A percentile compares a stretch with the other conserved stretches of the same genome.
These are phyloP conservation scores for Glarea lozoyensis DNA, from an alignment of 495 filamentous ascomycete species.

Conservation along the genomic window DNA sequence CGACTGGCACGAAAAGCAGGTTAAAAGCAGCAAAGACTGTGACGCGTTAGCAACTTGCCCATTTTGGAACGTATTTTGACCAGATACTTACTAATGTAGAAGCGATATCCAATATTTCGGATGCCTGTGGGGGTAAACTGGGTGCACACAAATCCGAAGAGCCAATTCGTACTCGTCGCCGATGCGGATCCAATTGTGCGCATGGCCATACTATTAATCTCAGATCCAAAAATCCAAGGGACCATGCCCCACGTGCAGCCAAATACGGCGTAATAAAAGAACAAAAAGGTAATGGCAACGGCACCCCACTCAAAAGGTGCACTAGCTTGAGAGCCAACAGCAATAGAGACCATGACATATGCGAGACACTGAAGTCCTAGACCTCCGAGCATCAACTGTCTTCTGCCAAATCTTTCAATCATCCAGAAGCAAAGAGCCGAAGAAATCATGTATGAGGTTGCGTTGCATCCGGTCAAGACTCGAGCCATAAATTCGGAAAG, in stretches of 20 bases:
- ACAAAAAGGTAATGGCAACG: slow-evolving; percentile 1
- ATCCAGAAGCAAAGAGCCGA: slow-evolving; percentile 63
- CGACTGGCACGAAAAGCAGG: slow-evolving; percentile 56
- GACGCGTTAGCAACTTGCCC: not conserved
- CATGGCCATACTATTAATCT: slow-evolving; percentile 64
- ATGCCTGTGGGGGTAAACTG: slow-evolving; percentile 72
- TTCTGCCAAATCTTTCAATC: slow-evolving; percentile 58
- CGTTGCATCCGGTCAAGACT: slow-evolving; percentile 59
- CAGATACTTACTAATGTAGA: slow-evolving; percentile 34
- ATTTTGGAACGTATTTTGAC: not conserved
- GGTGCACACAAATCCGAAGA: slow-evolving; percentile 63
- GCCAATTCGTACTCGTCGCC: slow-evolving; percentile 71
- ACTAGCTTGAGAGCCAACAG: not conserved
- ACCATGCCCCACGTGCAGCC: slow-evolving; percentile 22
- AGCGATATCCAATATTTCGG: slow-evolving; percentile 55
- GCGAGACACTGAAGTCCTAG: slow-evolving; percentile 4
- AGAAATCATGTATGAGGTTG: slow-evolving; percentile 65
- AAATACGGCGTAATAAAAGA: slow-evolving; percentile 3
- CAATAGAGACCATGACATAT: slow-evolving; percentile 2
- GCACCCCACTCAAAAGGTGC: slow-evolving; percentile 2
- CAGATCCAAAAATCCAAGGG: slow-evolving; percentile 54
- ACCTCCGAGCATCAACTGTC: slow-evolving; percentile 52
- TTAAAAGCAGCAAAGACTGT: slow-evolving; percentile 67
- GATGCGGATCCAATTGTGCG: slow-evolving; percentile 65
- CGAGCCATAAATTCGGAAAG: slow-evolving; percentile 43